Base-by-base conservation (phyloP, 306 rosid genomes). In the Cicer arietinum region DNA sequence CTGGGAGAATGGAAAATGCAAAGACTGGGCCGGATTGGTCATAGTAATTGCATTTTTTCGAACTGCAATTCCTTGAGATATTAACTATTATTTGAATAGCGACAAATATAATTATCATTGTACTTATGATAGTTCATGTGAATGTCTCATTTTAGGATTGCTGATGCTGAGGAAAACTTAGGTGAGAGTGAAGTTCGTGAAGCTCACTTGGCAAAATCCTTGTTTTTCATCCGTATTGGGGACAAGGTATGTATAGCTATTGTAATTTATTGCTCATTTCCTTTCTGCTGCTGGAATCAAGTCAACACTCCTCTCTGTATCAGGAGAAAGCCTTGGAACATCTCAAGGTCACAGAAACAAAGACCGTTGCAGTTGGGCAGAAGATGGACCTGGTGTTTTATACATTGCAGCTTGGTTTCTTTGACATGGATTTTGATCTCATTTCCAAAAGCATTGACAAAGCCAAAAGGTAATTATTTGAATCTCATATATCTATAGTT, bases 161-260 rank as follows among this genome's bases (percentile, higher is more conserved):
- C 98, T 71, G 99, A 95, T 68, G 98, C 99, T 0, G 99, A 95
- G 80, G 98, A 92, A 64, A 95, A 95, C 86, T 84, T 95, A 41
- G 99, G 99, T 7, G 99, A 95, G 86, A 95, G 98, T 86, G 99
- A 95, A 88, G 99, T 95, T 46, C 89, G 99, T 41, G 99, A 95
- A 85, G 99, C 99, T 69, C 99, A 94, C 79, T 71, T 94, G 81
- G 99, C 99, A 17, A 94, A 94, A 77, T 90, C 99, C 73, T 74
- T 92, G 84, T 90, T 85, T 77, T 92, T 89, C 83, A 92, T 94
- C 78, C 92, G 92, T 35, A 85, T 92, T 85, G 95, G 96, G 53
- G 97, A 92, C 82, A 90, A 90, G 99, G 99, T 94, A 81, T 37
- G 37, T 77, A 41, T 74, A 25, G 35, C n/a, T 71, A 42, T 74